Conservation (phyloP, 345 rosid species). For the Populus deltoides region DNA sequence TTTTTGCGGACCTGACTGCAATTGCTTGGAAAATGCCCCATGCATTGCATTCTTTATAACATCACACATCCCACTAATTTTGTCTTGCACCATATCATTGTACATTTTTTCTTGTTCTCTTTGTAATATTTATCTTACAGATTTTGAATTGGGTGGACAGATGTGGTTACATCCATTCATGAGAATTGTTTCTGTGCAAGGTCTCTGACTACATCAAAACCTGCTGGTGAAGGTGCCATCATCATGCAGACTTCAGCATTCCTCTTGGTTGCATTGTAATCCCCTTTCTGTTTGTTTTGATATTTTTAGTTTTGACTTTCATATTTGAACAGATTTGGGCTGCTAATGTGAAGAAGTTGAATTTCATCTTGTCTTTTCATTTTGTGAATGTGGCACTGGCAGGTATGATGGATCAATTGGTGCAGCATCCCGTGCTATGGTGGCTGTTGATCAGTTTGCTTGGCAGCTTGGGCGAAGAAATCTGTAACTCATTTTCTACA, state of each 20-base stretch:
- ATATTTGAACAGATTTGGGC: background rate
- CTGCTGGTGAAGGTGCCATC: conserved; percentile 82
- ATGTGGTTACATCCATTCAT: conserved; percentile 67
- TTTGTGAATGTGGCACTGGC: conserved; percentile 2
- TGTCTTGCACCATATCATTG: background rate
- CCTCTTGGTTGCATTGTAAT: conserved; percentile 76
- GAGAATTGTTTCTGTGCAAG: conserved; percentile 85
- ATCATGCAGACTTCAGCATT: conserved; percentile 64
- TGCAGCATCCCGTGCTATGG: conserved; percentile 67
- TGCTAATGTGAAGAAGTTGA: background rate
- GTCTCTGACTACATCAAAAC: conserved; percentile 55
- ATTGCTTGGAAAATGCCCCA: background rate
- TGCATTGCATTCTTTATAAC: background rate
- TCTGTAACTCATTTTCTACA: conserved; percentile 8
- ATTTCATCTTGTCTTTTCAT: background rate
- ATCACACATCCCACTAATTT: background rate
- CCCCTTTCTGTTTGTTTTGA: background rate
- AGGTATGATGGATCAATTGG: conserved; percentile 82
- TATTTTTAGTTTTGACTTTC: background rate
- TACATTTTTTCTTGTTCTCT: background rate
- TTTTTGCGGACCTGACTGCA: background rate
- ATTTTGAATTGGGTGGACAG: conserved; percentile 32
- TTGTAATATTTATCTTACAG: background rate
- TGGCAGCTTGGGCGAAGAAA: conserved; percentile 38
- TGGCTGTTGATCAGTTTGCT: conserved; percentile 61